These are phyloP conservation scores for Scytalidium lignicola DNA, from an alignment of 2,329 filamentous ascomycete genomes.

Conservation along the genomic window DNA sequence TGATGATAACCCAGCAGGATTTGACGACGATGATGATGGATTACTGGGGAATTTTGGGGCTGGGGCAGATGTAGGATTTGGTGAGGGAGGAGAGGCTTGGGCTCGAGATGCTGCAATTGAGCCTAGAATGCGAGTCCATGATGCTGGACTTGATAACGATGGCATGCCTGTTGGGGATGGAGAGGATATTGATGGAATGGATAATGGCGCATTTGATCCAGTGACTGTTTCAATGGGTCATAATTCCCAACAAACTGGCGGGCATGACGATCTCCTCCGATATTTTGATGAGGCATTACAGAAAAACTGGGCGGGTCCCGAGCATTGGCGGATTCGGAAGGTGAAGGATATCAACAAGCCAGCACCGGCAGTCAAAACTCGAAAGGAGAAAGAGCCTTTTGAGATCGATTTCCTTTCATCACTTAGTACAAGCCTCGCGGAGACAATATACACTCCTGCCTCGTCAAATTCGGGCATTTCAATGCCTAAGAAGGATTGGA, in stretches of 20 bases:
- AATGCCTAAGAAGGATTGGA: slow-evolving; percentile 91
- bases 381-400: slow-evolving; percentile 95
- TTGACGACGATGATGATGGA: slow-evolving; percentile 72
- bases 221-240: slow-evolving; percentile 75
- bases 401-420: slow-evolving; percentile 84
- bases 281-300: slow-evolving; percentile 96
- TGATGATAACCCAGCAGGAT: slow-evolving; percentile 77
- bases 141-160: slow-evolving; percentile 51
- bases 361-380: slow-evolving; percentile 53
- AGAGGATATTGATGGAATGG: slow-evolving; percentile 41
- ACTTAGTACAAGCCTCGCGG: slow-evolving; percentile 64
- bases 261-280: slow-evolving; percentile 91
- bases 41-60: slow-evolving; percentile 66
- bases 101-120: slow-evolving; percentile 83
- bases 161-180: slow-evolving; percentile 46
- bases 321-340: slow-evolving; percentile 94
- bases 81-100: slow-evolving; percentile 94
- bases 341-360: slow-evolving; percentile 76
- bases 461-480: slow-evolving; percentile 76
- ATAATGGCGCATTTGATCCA: slow-evolving; percentile 54
- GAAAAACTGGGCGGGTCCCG: slow-evolving; percentile 97
- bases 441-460: slow-evolving; percentile 76
- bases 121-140: slow-evolving; percentile 78
- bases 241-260: slow-evolving; percentile 59
- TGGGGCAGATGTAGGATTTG: slow-evolving; percentile 59